Conservation (phyloP, 495 filamentous ascomycete genomes). For the Amniculicola lignicola region DNA sequence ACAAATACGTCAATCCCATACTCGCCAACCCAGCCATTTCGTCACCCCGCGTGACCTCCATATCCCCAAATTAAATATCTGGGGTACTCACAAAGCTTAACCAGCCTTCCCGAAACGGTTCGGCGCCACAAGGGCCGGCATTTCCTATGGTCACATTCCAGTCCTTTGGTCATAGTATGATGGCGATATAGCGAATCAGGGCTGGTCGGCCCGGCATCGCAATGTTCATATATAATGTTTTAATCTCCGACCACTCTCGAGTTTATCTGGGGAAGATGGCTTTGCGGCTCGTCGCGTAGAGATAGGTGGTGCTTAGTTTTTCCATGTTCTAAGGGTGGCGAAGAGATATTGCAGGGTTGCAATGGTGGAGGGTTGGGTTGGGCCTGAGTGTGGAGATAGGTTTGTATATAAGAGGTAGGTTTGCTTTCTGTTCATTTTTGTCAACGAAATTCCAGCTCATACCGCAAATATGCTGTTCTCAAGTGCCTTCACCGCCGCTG, state of each 20-base stretch:
- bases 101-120: slow-evolving; percentile 6
- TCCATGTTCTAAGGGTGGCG: slow-evolving; percentile 5
- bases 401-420: slow-evolving; percentile 24
- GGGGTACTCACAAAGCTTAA: slow-evolving; percentile 21
- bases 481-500: slow-evolving; percentile 20
- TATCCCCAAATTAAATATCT: slow-evolving; percentile 24
- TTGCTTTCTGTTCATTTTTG: background rate
- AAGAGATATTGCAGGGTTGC: slow-evolving; percentile 7
- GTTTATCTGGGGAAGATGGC: slow-evolving; percentile 24
- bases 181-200: slow-evolving; percentile 27
- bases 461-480: slow-evolving; percentile 23
- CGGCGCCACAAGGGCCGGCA: slow-evolving; percentile 25
- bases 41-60: slow-evolving; percentile 20
- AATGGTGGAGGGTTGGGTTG: background rate
- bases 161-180: no score
- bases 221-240: slow-evolving; percentile 22
- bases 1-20: background rate
- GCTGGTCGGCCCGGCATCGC: slow-evolving; percentile 16
- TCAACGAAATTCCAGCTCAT: slow-evolving; percentile 1
- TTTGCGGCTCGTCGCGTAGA: slow-evolving; percentile 4
- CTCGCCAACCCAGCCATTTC: background rate
- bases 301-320: slow-evolving; percentile 14
- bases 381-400: background rate
- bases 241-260: slow-evolving; percentile 27
- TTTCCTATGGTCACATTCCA: no score